These are phyloP conservation scores for Suillus ampliporus DNA, from an alignment of 768 basidiomycete genomes.

Conservation along the genomic window DNA sequence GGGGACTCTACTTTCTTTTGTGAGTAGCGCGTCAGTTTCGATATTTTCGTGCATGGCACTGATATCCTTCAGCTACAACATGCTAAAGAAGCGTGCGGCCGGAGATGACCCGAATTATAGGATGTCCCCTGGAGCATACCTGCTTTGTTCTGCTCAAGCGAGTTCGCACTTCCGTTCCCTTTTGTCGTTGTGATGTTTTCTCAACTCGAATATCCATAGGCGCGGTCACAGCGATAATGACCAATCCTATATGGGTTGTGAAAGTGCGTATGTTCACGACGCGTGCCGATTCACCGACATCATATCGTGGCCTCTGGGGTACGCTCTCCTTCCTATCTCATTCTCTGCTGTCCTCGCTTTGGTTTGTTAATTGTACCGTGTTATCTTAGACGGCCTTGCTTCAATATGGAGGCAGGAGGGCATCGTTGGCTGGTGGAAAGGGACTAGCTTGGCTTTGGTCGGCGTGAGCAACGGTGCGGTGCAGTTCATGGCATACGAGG, in stretches of 20 bases:
- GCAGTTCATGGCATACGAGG: slow-evolving; percentile 96
- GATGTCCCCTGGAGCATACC: slow-evolving; percentile 78
- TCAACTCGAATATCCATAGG: slow-evolving; percentile 53
- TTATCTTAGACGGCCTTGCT: slow-evolving; percentile 65
- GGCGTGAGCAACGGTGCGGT: slow-evolving; percentile 95
- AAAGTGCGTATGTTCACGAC: slow-evolving; percentile 98
- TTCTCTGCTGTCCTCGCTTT: neutral
- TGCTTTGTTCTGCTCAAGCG: slow-evolving; percentile 93
- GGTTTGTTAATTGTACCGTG: neutral
- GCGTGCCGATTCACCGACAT: slow-evolving; percentile 60
- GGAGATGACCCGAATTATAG: slow-evolving; percentile 67
- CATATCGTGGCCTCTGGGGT: slow-evolving; percentile 86
- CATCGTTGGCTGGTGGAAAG: slow-evolving; percentile 79
- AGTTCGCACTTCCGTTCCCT: slow-evolving; percentile 65
- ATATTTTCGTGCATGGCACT: slow-evolving; percentile 12
- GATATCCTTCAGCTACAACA: slow-evolving; percentile 73
- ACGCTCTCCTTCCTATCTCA: slow-evolving; percentile 15
- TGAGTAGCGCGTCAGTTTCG: slow-evolving; percentile 49
- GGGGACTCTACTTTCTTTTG: slow-evolving; percentile 99
- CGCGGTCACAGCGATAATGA: slow-evolving; percentile 90
- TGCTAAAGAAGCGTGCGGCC: slow-evolving; percentile 83
- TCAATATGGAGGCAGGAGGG: slow-evolving; percentile 80
- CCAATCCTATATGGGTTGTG: slow-evolving; percentile 98
- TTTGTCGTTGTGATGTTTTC: slow-evolving; percentile 14
- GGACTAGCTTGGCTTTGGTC: slow-evolving; percentile 85